Evolutionary conservation across 2,329 filamentous ascomycete genomes (phyloP).

Genomic region (Clonostachys rhizophaga): DNA sequence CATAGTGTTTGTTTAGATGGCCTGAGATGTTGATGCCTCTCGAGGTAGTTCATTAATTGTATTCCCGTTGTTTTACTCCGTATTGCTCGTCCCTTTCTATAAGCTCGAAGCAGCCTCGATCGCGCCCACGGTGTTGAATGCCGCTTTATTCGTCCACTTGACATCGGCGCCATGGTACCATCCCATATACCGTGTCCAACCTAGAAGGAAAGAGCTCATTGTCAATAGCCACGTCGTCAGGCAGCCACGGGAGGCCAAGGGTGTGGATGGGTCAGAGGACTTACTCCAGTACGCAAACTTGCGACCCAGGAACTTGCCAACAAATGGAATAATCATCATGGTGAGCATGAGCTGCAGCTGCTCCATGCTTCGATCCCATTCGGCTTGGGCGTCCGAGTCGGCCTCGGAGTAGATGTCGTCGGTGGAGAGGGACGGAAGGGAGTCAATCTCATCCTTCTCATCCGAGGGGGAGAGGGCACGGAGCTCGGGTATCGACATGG

Average conservation of each 20-base stretch:
- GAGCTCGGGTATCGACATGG: slow-evolving; percentile 40
- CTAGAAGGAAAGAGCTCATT: slow-evolving; percentile 34
- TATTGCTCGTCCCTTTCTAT: slow-evolving; percentile 16
- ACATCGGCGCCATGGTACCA: slow-evolving; percentile 86
- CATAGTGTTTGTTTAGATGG: not conserved
- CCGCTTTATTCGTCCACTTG: slow-evolving; percentile 54
- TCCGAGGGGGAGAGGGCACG: slow-evolving; percentile 37
- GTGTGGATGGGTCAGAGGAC: slow-evolving; percentile 16
- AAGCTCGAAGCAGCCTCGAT: slow-evolving; percentile 55
- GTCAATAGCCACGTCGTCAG: too few relatives aligned
- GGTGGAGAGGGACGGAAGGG: slow-evolving; percentile 57
- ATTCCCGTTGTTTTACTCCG: too few relatives aligned
- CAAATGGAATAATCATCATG: slow-evolving; percentile 90
- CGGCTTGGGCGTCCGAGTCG: slow-evolving; percentile 81
- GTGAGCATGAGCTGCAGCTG: slow-evolving; percentile 89
- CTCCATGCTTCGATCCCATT: slow-evolving; percentile 93
- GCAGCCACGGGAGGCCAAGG: too few relatives aligned
- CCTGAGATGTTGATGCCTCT: too few relatives aligned
- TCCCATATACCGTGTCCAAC: slow-evolving; percentile 90
- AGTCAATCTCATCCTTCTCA: slow-evolving; percentile 52
- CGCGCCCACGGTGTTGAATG: slow-evolving; percentile 59
- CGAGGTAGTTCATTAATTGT: not conserved
- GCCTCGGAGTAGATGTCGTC: slow-evolving; percentile 53
- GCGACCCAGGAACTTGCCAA: slow-evolving; percentile 91
- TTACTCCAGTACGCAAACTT: slow-evolving; percentile 96